These are phyloP conservation scores for Haplosporangium sp. DNA, from an alignment of 371 early-diverging fungal species.

Conservation along the genomic window DNA sequence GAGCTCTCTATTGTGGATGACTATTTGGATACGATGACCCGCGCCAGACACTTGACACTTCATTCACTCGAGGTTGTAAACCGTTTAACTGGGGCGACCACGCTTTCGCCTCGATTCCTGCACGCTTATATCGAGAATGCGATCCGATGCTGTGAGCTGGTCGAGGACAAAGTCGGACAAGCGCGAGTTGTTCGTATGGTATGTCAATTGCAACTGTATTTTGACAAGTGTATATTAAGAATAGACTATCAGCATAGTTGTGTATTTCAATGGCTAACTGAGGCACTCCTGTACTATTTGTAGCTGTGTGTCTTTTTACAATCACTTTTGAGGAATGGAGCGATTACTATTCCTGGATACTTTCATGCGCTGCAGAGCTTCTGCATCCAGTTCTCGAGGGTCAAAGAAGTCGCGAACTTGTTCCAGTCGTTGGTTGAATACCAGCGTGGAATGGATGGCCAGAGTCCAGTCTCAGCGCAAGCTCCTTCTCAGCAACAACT, in stretches of 20 bases:
- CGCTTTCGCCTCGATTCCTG: slow-evolving; percentile 67
- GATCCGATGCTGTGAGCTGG: slow-evolving; percentile 71
- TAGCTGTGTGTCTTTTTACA: slow-evolving; percentile 79
- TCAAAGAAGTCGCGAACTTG: slow-evolving; percentile 63
- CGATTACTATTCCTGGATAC: slow-evolving; percentile 68
- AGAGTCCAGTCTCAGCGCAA: slow-evolving; percentile 22
- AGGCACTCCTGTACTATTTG: slow-evolving; percentile 3
- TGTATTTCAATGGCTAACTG: neutral
- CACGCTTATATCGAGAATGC: slow-evolving; percentile 74
- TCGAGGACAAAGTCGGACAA: slow-evolving; percentile 65
- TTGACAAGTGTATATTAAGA: neutral
- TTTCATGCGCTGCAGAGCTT: slow-evolving; percentile 76
- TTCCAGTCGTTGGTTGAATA: slow-evolving; percentile 58
- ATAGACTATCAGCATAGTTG: neutral
- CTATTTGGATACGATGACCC: slow-evolving; percentile 48
- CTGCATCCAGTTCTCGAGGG: slow-evolving; percentile 69
- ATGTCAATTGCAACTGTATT: slow-evolving; percentile 21
- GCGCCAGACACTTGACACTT: slow-evolving; percentile 38
- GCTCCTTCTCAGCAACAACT: slow-evolving; percentile 4
- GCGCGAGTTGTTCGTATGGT: slow-evolving; percentile 77
- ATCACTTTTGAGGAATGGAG: slow-evolving; percentile 66
- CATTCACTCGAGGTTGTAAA: slow-evolving; percentile 76
- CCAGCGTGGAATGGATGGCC: slow-evolving; percentile 41
- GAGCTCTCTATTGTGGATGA: slow-evolving; percentile 40
- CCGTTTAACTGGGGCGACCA: slow-evolving; percentile 58